Percentiles rank a stretch among this genome's conserved stretches.
phyloP scores from a whole-genome alignment of 768 basidiomycete species.

The Kwoniella heveanensis region DNA sequence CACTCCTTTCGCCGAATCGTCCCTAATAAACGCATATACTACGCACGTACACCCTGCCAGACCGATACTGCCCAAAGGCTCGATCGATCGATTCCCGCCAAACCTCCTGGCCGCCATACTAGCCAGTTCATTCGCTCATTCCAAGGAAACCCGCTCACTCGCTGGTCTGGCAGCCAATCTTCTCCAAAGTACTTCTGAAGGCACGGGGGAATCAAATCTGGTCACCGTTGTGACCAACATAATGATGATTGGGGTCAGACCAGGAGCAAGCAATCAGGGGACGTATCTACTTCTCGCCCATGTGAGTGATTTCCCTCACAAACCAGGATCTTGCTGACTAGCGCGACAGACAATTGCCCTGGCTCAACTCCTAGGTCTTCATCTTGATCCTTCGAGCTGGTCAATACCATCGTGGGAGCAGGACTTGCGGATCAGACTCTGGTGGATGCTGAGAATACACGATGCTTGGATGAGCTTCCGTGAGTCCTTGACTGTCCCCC shows the following conservation, averaged over 20 bases:
- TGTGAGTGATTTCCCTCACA: slow-evolving; percentile 11
- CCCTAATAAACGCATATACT: slow-evolving; percentile 17
- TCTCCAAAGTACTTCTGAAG: slow-evolving; percentile 2
- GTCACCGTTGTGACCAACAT: slow-evolving; percentile 22
- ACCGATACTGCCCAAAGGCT: slow-evolving; percentile 28
- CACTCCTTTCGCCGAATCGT: slow-evolving; percentile 15
- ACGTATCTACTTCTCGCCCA: slow-evolving; percentile 25
- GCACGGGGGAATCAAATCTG: slow-evolving; percentile 18
- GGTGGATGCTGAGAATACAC: slow-evolving; percentile 32
- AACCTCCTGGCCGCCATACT: slow-evolving; percentile 25
- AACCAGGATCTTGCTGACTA: not conserved
- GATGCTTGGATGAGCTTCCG: slow-evolving; percentile 37
- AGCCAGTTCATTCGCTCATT: slow-evolving; percentile 20
- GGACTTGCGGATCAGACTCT: slow-evolving; percentile 25
- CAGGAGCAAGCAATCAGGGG: slow-evolving; percentile 12
- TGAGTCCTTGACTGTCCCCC: no score
- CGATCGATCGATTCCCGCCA: slow-evolving; percentile 14
- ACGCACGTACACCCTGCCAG: slow-evolving; percentile 28
- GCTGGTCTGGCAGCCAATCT: slow-evolving; percentile 19
- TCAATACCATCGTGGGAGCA: slow-evolving; percentile 30
- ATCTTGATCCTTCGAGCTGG: slow-evolving; percentile 27
- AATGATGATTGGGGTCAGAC: slow-evolving; percentile 23
- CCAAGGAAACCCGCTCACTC: slow-evolving; percentile 22
- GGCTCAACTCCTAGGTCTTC: slow-evolving; percentile 33
- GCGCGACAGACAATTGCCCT: slow-evolving; percentile 27